A percentile compares a stretch with the other conserved stretches of the same genome.
Conservation (phyloP, 495 filamentous ascomycete species). For the Cetradonia linearis region DNA sequence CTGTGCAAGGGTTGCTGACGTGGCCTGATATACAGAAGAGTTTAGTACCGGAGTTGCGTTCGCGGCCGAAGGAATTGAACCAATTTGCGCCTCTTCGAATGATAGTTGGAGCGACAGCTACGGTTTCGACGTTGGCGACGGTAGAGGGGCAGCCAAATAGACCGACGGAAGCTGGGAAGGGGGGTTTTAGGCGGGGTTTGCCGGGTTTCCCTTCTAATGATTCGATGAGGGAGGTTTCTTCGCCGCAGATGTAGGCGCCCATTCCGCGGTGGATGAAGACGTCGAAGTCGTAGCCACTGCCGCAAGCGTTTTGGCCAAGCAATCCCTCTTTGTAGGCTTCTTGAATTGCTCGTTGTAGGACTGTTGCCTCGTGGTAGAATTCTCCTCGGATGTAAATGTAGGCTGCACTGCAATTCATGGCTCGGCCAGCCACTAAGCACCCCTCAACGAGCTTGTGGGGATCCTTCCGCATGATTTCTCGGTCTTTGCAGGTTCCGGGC, state of each 20-base stretch:
- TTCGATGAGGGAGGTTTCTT: slow-evolving; percentile 96
- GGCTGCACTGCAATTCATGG: slow-evolving; percentile 95
- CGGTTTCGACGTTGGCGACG: slow-evolving; percentile 94
- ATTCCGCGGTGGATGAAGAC: slow-evolving; percentile 93
- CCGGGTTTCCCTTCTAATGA: slow-evolving; percentile 96
- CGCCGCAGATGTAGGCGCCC: slow-evolving; percentile 95
- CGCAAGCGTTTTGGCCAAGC: slow-evolving; percentile 96
- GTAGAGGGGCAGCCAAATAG: slow-evolving; percentile 96
- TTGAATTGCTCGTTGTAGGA: slow-evolving; percentile 89
- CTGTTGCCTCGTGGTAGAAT: slow-evolving; percentile 93
- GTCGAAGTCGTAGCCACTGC: slow-evolving; percentile 94
- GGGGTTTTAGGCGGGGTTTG: slow-evolving; percentile 96
- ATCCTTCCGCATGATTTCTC: slow-evolving; percentile 99
- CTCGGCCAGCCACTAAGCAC: slow-evolving; percentile 88
- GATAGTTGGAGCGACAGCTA: slow-evolving; percentile 93
- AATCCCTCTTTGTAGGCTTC: slow-evolving; percentile 89
- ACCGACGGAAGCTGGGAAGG: slow-evolving; percentile 94
- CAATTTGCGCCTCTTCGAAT: slow-evolving; percentile 83
- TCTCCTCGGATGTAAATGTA: slow-evolving; percentile 99
- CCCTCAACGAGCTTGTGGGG: slow-evolving; percentile 97
- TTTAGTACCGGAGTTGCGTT: slow-evolving; percentile 93
- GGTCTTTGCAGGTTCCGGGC: slow-evolving; percentile 97
- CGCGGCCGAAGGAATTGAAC: slow-evolving; percentile 88
- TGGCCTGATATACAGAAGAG: slow-evolving; percentile 97
- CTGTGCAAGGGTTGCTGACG: slow-evolving; percentile 96